phyloP scores from a whole-genome alignment of 1,284 basidiomycete species.

The Ustilago tritici region DNA sequence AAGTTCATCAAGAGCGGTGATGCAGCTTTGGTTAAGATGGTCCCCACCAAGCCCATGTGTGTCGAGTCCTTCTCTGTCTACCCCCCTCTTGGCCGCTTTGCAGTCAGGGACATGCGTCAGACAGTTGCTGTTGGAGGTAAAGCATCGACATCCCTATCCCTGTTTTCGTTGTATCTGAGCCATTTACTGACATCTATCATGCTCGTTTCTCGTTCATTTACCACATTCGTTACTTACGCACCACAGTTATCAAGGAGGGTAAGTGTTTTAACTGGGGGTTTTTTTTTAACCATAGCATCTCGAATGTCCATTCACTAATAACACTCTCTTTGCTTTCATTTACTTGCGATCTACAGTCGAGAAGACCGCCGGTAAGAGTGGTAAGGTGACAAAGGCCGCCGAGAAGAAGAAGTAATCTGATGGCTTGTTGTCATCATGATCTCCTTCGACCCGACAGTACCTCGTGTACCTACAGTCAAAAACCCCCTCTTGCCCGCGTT shows the following conservation, averaged over 20 bases:
- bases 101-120: constrained; percentile 73
- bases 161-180: neutral
- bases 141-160: constrained; percentile 67
- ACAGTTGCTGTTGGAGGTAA: constrained; percentile 89
- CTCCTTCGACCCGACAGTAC: no score
- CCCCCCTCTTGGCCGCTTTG: constrained; percentile 98
- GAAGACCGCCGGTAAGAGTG: constrained; percentile 54
- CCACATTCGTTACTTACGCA: no score
- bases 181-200: neutral
- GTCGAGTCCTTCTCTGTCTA: constrained; percentile 98
- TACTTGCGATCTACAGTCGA: neutral
- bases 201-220: no score
- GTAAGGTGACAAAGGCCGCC: constrained; percentile 88
- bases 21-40: constrained; percentile 94
- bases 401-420: constrained; percentile 77
- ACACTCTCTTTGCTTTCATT: neutral
- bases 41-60: constrained; percentile 97
- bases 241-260: no score
- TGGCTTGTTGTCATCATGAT: constrained; percentile 1
- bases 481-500: constrained; percentile 25
- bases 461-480: no score
- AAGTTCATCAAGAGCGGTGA: constrained; percentile 82
- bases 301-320: neutral
- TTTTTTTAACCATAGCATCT: no score
- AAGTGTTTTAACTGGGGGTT: no score